Evolutionary conservation across 2,329 filamentous ascomycete genomes (phyloP).

Genomic region (Capronia epimyces): DNA sequence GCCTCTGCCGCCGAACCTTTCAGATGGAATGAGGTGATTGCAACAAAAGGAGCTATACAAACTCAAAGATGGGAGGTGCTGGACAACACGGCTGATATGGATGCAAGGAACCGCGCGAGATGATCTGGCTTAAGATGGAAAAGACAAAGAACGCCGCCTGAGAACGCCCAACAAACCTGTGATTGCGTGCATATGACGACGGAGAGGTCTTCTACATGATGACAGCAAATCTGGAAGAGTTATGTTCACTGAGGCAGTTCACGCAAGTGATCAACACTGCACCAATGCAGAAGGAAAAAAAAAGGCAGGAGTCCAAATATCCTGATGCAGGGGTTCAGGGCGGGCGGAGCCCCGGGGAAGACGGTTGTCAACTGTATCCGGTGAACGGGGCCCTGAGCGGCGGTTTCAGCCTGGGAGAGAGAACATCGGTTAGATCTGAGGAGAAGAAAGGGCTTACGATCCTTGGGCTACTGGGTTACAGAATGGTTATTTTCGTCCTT

Average conservation of each 20-base stretch:
- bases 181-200: background rate
- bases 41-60: background rate
- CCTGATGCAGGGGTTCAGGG: constrained; percentile 8
- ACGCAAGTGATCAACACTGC: background rate
- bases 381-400: background rate
- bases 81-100: background rate
- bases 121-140: background rate
- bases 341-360: constrained; percentile 3
- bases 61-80: background rate
- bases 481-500: too few species aligned
- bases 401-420: background rate
- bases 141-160: constrained; percentile 4
- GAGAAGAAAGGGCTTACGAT: too few species aligned
- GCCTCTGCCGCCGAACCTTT: background rate
- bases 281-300: background rate
- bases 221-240: background rate
- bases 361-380: constrained; percentile 1
- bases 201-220: background rate
- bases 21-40: background rate
- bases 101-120: constrained; percentile 4
- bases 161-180: constrained; percentile 1
- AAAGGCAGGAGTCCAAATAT: background rate
- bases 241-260: background rate
- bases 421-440: background rate
- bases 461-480: too few species aligned